Percentiles rank a stretch among this genome's conserved stretches.
Conservation (phyloP, 1,139 yeast genomes). For the Protomyces macrosporus region DNA sequence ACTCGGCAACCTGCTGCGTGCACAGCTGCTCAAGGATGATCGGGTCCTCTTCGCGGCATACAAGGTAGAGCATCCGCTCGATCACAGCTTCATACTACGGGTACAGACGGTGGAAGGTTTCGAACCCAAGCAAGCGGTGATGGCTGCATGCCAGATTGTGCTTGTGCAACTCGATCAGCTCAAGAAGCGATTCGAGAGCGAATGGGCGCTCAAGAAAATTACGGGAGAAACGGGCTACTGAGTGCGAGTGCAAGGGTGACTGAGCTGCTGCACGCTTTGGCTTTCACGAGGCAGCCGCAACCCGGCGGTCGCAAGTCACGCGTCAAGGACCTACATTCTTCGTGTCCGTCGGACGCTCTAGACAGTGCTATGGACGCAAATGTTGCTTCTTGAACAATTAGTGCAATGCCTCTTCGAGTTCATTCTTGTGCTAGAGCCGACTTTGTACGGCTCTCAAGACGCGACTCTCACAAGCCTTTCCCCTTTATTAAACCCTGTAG, state of each 20-base stretch:
- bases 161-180: conserved; percentile 72
- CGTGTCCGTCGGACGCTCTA: too few relatives aligned
- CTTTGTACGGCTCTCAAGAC: too few relatives aligned
- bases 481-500: too few relatives aligned
- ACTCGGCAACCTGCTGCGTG: conserved; percentile 78
- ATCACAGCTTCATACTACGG: conserved; percentile 89
- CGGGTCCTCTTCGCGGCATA: conserved; percentile 92
- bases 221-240: conserved; percentile 30
- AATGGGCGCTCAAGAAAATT: conserved; percentile 75
- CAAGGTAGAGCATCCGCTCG: conserved; percentile 94
- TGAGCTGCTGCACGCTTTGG: too few relatives aligned
- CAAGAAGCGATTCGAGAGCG: conserved; percentile 74
- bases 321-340: too few relatives aligned
- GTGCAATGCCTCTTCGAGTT: too few relatives aligned
- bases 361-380: too few relatives aligned
- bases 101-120: conserved; percentile 94
- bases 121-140: conserved; percentile 82
- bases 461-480: too few relatives aligned
- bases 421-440: too few relatives aligned
- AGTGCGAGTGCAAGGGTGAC: background rate
- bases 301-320: too few relatives aligned
- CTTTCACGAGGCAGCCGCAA: too few relatives aligned
- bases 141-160: conserved; percentile 77
- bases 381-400: too few relatives aligned
- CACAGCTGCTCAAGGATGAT: conserved; percentile 65